Evolutionary conservation across 108 stramenopile genomes (phyloP), one percentile per base, ranked within the genome.

Genomic region (Fistulifera solaris): DNA sequence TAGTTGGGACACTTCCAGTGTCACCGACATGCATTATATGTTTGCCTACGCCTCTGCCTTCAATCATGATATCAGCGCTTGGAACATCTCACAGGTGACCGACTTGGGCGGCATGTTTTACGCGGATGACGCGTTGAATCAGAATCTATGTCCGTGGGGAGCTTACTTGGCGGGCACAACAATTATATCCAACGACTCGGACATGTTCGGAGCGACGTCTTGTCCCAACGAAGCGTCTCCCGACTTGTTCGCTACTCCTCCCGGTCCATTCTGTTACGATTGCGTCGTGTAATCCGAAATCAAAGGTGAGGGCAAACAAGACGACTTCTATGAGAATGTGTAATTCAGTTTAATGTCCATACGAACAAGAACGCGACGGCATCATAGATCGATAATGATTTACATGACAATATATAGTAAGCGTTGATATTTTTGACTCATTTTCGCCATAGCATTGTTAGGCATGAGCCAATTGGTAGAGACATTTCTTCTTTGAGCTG

Each of bases 11-110:
- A 47, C 41, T 10, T 44, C 53, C 0, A 12, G 27, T 25, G 75
- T 76, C 22, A 70, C 66, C n/a, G 4, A 44, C 28, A 71, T 75
- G 74, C 21, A 45, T n/a, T 24, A n/a, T 12, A 75, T 75, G 68
- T 74, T 74, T 67, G 1, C 38, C 21, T 22, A 53, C 15, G 59
- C 59, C 11, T 18, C 35, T 38, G 58, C 53, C 22, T 70, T 70
- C 38, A 70, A 70, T 55, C 52, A 40, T 27, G 51, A 64, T 40
- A 55, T 70, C 17, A 51, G 48, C 38, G 27, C 14, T 17, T 70
- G 69, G 69, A 55, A 70, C 40, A 52, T 65, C 12, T 46, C 53
- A 1, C 35, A 54, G 31, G 62, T 65, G 0, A 55, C 48, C 18
- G 45, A 68, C 45, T 56, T 68, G 61, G 35, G 19, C 1, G 13